Evolutionary conservation across 208 protist species (phyloP).

Genomic region (Leishmania tarentolae): DNA sequence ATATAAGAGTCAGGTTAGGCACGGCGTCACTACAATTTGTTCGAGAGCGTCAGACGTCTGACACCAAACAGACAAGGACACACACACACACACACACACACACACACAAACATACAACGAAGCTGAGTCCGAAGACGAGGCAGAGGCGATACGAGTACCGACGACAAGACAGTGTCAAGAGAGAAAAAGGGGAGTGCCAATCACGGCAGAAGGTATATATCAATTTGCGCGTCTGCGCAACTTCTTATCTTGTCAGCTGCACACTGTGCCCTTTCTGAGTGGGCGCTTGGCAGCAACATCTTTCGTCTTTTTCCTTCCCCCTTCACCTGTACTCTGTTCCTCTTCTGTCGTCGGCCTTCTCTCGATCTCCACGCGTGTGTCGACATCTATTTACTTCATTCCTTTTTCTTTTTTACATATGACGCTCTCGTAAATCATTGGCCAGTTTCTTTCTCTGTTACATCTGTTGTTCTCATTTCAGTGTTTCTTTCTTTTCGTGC

Average conservation of each 20-base stretch:
- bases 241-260: not conserved
- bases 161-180: not conserved
- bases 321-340: not conserved
- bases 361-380: not conserved
- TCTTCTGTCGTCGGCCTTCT: not conserved
- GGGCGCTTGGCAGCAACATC: not conserved
- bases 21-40: not conserved
- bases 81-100: too few relatives aligned
- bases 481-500: not conserved
- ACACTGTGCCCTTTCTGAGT: not conserved
- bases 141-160: not conserved
- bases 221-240: not conserved
- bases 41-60: not conserved
- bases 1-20: not conserved
- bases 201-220: not conserved
- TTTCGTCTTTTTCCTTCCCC: not conserved
- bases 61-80: not conserved
- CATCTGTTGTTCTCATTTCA: conserved; percentile 8
- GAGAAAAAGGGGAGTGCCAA: not conserved
- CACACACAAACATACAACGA: not conserved
- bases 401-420: not conserved
- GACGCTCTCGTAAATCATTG: not conserved
- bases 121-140: not conserved
- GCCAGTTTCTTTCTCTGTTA: not conserved
- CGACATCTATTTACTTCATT: not conserved